Base-by-base conservation (phyloP, 176 grass and related monocot genomes). In the Rhynchospora tenuis region DNA sequence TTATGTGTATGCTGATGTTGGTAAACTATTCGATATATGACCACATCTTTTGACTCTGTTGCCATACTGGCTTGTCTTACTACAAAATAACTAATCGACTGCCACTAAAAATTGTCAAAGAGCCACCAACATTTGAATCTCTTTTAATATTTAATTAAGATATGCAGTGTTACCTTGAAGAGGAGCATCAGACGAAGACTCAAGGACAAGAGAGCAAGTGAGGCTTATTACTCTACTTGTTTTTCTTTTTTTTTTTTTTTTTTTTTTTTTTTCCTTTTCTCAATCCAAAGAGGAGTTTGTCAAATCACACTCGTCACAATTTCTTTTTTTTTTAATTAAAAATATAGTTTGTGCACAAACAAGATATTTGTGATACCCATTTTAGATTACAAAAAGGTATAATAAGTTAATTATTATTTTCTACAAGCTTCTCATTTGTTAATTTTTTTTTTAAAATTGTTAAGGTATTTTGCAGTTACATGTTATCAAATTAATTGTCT, bases 21-120 rank as follows among this genome's bases (percentile, higher is more conserved):
- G 38, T 71, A 46, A 46, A 47, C 42, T 46, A 71, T 47, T 71
- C 17, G 12, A 46, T 46, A 47, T 10, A 48, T 48, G 43, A 47
- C 43, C 7, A 73, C 69, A 73, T 73, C 69, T 73, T 48, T 73
- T 73, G 43, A 47, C 38, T 72, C 47, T 58, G 56, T 58, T 58
- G 56, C 56, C 33, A 58, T 58, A 58, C 6, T 58, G 5, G 56
- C 56, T 58, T 58, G 17, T 58, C 56, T 58, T 1, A 13, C 33
- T 58, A 20, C 24, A 64, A 29, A 62, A 29, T 64, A 64, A 64
- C 9, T 28, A 28, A 28, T 64, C 4, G 24, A 26, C 24, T 64
- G 61, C 0, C 61, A 10, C 24, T 28, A 29, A 38, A 29, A 38
- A 29, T 24, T 15, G 9, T 64, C 61, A 58, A n/a, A 58, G 17